Conservation (phyloP, 2,329 filamentous ascomycete genomes). For the Chalaropsis ovoidea region DNA sequence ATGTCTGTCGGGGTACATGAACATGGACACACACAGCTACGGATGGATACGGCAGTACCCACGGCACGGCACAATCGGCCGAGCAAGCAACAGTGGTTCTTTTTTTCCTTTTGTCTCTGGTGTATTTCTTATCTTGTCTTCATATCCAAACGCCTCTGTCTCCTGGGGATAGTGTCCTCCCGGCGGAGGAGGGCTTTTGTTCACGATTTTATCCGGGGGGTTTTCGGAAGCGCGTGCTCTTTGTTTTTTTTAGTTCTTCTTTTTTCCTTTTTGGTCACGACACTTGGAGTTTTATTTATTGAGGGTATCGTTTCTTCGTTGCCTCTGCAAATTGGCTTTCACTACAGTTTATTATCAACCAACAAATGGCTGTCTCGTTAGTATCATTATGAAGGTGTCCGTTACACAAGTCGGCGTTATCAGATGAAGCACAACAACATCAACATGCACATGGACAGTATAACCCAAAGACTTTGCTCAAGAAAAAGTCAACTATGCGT, state of each 20-base stretch:
- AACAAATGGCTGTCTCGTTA: neutral
- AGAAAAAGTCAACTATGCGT: conserved; percentile 14
- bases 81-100: neutral
- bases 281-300: neutral
- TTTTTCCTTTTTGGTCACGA: neutral
- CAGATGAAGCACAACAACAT: neutral
- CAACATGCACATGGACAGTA: neutral
- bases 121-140: too few species aligned
- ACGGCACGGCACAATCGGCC: neutral
- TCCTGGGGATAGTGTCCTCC: neutral
- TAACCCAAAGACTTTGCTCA: neutral
- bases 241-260: neutral
- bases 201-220: neutral
- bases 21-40: neutral
- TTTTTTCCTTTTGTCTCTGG: neutral
- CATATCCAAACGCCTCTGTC: neutral
- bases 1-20: too few species aligned
- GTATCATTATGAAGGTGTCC: neutral
- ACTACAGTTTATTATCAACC: neutral
- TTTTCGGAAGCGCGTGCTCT: neutral
- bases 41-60: neutral
- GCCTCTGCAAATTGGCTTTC: too few species aligned
- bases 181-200: neutral
- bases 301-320: neutral
- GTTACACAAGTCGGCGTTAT: neutral